A percentile compares a stretch with the other conserved stretches of the same genome.
These are phyloP conservation scores for Cercis canadensis DNA, from an alignment of 306 rosid species.

Conservation along the genomic window DNA sequence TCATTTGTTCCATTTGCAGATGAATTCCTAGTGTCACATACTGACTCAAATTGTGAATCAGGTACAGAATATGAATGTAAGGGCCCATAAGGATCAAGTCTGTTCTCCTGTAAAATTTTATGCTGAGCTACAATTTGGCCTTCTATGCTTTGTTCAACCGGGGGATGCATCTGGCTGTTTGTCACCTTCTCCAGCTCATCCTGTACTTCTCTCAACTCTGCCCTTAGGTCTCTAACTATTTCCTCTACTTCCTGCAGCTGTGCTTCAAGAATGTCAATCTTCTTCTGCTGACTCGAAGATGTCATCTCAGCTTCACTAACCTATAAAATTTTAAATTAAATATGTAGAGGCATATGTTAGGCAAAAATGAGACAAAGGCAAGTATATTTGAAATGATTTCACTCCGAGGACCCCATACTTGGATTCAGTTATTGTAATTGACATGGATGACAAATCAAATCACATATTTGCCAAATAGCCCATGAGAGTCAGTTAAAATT, in stretches of 20 bases:
- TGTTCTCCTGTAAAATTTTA: constrained; percentile 39
- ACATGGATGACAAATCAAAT: constrained; percentile 17
- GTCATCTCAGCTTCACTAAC: constrained; percentile 61
- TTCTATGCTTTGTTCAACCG: constrained; percentile 45
- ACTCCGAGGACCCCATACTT: neutral
- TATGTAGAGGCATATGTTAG: constrained; percentile 3
- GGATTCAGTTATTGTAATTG: constrained; percentile 8
- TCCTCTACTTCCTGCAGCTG: constrained; percentile 91
- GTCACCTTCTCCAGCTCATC: constrained; percentile 64
- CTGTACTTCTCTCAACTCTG: constrained; percentile 70
- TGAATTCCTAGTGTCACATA: constrained; percentile 30
- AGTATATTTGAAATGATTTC: constrained; percentile 9
- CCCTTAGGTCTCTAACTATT: constrained; percentile 80
- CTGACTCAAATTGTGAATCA: constrained; percentile 42
- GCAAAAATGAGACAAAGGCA: constrained; percentile 25
- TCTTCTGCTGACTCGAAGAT: constrained; percentile 62
- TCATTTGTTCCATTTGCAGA: constrained; percentile 42
- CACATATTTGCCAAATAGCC: neutral
- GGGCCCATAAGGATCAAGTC: constrained; percentile 28
- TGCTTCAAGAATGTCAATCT: constrained; percentile 87
- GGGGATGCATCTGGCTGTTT: constrained; percentile 45
- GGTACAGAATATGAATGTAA: constrained; percentile 26
- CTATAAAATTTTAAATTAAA: constrained; percentile 49
- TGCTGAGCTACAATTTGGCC: constrained; percentile 39
- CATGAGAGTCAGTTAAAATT: constrained; percentile 7